Base-by-base conservation (phyloP, 768 basidiomycete genomes). In the Lactifluus volemus region DNA sequence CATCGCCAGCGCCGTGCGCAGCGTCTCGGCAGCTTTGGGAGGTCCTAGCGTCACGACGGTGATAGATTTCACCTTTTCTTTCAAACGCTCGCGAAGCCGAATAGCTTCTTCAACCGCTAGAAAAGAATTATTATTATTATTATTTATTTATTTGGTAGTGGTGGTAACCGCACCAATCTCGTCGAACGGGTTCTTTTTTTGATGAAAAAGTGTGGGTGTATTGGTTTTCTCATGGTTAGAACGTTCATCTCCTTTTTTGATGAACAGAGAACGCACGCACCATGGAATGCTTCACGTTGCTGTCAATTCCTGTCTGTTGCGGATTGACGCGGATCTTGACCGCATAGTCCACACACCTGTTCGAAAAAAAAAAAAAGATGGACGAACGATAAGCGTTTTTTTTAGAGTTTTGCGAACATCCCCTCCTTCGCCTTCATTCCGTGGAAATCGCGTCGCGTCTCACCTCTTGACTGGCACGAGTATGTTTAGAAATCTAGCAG, bases 211-310 rank as follows among this genome's bases (percentile, higher is more conserved):
- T 25, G 25, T 25, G 25, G 25, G 25, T 25, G 25, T 25, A 25
- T 25, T 25, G 25, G 25, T 25, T 25, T 25, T 25, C 25, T 25
- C 25, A 25, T 25, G 1, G 25, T 25, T 25, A 25, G 25, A 25
- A 25, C 25, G 2, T 25, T 25, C 25, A 25, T 25, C 25, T 25
- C 25, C 25, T 25, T 25, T 25, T 25, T 68, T 6, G 42, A 32
- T 32, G 38, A 38, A 44, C 19, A 53, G n/a, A 8, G 25, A 52
- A 53, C 50, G 49, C 25, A 60, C 85, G 67, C 65, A 94, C 96
- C 95, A 99, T 98, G 2, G 93, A 95, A 76, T 99, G 97, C 80
- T 99, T 99, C 67, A 97, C 96, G 73, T 88, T 93, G 58, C 90
- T 86, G 78, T 99, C 96, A 45, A 99, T 84, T 14, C 94, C 97